Evolutionary conservation across 306 rosid genomes (phyloP).

Genomic region (Trichosanthes truncata): DNA sequence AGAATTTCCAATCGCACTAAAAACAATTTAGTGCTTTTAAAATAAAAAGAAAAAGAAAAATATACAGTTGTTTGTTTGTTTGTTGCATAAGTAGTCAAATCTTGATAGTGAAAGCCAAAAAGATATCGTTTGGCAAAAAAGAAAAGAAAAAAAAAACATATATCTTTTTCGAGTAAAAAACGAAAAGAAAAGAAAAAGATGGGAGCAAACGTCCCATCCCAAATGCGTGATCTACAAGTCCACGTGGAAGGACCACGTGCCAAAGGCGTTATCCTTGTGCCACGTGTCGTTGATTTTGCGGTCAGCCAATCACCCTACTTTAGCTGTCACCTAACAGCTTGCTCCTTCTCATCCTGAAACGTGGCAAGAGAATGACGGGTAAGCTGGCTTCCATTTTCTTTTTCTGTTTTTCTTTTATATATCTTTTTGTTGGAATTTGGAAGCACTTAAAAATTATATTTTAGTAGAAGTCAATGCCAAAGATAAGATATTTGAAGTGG

Average conservation of each 20-base stretch:
- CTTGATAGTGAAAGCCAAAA: not conserved
- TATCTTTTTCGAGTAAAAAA: not conserved
- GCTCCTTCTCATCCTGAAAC: not conserved
- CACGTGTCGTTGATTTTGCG: not conserved
- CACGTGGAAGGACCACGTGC: slow-evolving; percentile 9
- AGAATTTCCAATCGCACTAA: not conserved
- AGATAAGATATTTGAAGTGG: not conserved
- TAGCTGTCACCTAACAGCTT: slow-evolving; percentile 1
- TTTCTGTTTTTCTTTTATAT: not conserved
- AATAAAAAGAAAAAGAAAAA: not conserved
- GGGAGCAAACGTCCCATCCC: not conserved
- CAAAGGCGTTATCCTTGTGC: not conserved
- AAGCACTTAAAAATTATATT: no score
- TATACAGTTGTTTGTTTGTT: not conserved
- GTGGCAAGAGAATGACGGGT: slow-evolving; percentile 7
- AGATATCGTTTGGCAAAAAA: not conserved
- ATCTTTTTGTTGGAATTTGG: no score
- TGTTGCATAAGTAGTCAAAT: not conserved
- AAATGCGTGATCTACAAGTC: not conserved
- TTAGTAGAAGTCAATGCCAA: not conserved
- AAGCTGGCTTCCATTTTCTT: not conserved
- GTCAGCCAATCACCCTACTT: not conserved
- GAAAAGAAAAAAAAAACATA: not conserved
- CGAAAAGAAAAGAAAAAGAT: not conserved
- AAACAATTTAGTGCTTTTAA: slow-evolving; percentile 4